A percentile compares a stretch with the other conserved stretches of the same genome.
These are phyloP conservation scores for Trichoderma pleuroti DNA, from an alignment of 2,329 filamentous ascomycete species.

Conservation along the genomic window DNA sequence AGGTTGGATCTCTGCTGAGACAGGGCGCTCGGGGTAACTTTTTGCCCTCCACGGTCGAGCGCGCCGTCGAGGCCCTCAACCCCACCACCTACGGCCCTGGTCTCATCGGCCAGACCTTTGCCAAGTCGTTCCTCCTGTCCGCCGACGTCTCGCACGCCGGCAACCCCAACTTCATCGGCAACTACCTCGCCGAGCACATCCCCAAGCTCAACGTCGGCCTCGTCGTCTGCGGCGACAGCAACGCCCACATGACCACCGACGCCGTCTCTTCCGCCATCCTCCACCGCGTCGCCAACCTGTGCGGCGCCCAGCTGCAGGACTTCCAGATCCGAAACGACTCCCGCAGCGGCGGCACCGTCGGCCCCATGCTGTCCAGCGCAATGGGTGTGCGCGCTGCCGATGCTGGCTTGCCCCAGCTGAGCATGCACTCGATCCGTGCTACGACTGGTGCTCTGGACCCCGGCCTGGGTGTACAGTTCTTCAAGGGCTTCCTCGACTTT, in stretches of 20 bases:
- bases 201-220: slow-evolving; percentile 88
- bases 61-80: slow-evolving; percentile 68
- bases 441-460: slow-evolving; percentile 84
- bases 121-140: slow-evolving; percentile 86
- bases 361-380: slow-evolving; percentile 76
- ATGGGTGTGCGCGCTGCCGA: slow-evolving; percentile 83
- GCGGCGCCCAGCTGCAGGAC: slow-evolving; percentile 68
- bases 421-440: slow-evolving; percentile 90
- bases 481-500: slow-evolving; percentile 82
- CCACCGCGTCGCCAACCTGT: slow-evolving; percentile 71
- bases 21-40: slow-evolving; percentile 91
- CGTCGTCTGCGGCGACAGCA: slow-evolving; percentile 74
- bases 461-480: slow-evolving; percentile 80
- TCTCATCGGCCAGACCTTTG: slow-evolving; percentile 76
- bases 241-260: slow-evolving; percentile 96
- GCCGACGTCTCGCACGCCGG: slow-evolving; percentile 92
- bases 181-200: slow-evolving; percentile 80
- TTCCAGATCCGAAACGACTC: slow-evolving; percentile 96
- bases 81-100: slow-evolving; percentile 52
- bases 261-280: slow-evolving; percentile 79
- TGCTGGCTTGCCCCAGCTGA: slow-evolving; percentile 84
- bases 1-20: slow-evolving; percentile 86
- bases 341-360: slow-evolving; percentile 88
- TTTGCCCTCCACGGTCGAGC: slow-evolving; percentile 74
- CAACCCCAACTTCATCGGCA: slow-evolving; percentile 85